These are phyloP conservation scores for Bipolaris oryzae DNA, from an alignment of 2,329 filamentous ascomycete species.

Conservation along the genomic window DNA sequence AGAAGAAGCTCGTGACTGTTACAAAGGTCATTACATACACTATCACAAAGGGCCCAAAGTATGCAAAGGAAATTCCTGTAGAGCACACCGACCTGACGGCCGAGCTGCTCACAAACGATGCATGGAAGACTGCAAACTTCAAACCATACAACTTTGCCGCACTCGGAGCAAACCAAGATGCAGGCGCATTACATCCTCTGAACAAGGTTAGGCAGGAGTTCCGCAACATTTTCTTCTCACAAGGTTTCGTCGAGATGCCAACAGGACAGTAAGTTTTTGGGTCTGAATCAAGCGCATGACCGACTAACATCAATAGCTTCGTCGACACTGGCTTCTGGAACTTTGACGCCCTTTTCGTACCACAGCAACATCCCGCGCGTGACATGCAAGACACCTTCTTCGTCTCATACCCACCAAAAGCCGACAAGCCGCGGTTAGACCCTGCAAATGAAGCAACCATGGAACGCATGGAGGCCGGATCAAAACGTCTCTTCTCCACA, in stretches of 20 bases:
- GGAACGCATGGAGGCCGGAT: conserved; percentile 56
- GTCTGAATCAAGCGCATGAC: not conserved
- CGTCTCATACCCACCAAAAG: conserved; percentile 83
- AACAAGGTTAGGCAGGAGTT: conserved; percentile 97
- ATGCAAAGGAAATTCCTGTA: conserved; percentile 83
- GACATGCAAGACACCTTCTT: conserved; percentile 99
- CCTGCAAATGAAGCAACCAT: conserved; percentile 55
- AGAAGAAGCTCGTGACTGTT: conserved; percentile 85
- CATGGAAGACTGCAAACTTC: conserved; percentile 91
- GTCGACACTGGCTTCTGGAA: conserved; percentile 99
- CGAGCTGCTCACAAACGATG: conserved; percentile 85
- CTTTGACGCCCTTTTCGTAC: conserved; percentile 95
- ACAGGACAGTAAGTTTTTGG: conserved; percentile 67
- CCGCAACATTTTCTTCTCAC: conserved; percentile 97
- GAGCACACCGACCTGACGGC: conserved; percentile 95
- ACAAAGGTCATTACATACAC: conserved; percentile 87
- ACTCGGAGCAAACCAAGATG: conserved; percentile 66
- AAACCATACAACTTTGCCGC: conserved; percentile 83
- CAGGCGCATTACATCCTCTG: conserved; percentile 61
- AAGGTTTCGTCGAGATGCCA: conserved; percentile 98
- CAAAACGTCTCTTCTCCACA: conserved; percentile 60
- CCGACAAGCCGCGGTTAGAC: conserved; percentile 69
- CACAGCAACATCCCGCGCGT: conserved; percentile 95
- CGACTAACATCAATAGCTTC: conserved; percentile 57
- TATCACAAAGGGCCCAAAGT: conserved; percentile 84